phyloP scores from a whole-genome alignment of 768 basidiomycete genomes.

The Xerocomus spinulosus region DNA sequence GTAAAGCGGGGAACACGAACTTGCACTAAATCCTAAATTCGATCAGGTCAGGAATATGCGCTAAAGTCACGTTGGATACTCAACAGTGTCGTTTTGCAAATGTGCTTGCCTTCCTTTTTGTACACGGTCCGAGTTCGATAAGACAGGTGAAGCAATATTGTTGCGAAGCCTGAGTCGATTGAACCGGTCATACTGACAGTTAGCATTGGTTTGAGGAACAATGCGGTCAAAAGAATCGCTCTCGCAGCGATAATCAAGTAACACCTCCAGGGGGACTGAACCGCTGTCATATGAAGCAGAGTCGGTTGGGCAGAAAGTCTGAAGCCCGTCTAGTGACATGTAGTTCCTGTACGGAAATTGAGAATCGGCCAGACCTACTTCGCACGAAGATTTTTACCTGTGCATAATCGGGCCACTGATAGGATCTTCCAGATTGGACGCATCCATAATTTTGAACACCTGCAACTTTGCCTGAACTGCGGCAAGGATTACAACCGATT shows the following conservation, averaged over 20 bases:
- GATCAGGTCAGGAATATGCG: slow-evolving; percentile 9
- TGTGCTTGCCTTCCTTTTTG: slow-evolving; percentile 37
- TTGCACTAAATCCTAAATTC: slow-evolving; percentile 67
- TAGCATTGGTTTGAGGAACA: slow-evolving; percentile 83
- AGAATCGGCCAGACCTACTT: background rate
- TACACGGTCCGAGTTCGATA: slow-evolving; percentile 35
- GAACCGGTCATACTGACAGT: slow-evolving; percentile 89
- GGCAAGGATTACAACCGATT: slow-evolving; percentile 66
- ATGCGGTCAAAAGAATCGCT: slow-evolving; percentile 81
- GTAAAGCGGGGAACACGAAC: slow-evolving; percentile 83
- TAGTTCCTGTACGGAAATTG: slow-evolving; percentile 54
- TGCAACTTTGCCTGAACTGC: slow-evolving; percentile 78
- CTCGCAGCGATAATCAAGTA: slow-evolving; percentile 82
- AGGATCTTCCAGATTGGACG: slow-evolving; percentile 71
- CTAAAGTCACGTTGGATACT: slow-evolving; percentile 15
- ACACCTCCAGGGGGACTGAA: slow-evolving; percentile 82
- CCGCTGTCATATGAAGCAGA: slow-evolving; percentile 40
- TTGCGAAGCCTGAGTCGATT: slow-evolving; percentile 84
- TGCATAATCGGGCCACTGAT: slow-evolving; percentile 83
- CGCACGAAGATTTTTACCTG: slow-evolving; percentile 43
- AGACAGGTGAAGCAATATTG: slow-evolving; percentile 52
- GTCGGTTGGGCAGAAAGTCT: slow-evolving; percentile 75
- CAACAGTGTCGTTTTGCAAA: slow-evolving; percentile 60
- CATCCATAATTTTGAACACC: slow-evolving; percentile 78
- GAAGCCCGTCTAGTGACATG: slow-evolving; percentile 72